Evolutionary conservation across 2,329 filamentous ascomycete genomes (phyloP), one percentile per base, ranked within the genome.

Genomic region (Colletotrichum sp.): DNA sequence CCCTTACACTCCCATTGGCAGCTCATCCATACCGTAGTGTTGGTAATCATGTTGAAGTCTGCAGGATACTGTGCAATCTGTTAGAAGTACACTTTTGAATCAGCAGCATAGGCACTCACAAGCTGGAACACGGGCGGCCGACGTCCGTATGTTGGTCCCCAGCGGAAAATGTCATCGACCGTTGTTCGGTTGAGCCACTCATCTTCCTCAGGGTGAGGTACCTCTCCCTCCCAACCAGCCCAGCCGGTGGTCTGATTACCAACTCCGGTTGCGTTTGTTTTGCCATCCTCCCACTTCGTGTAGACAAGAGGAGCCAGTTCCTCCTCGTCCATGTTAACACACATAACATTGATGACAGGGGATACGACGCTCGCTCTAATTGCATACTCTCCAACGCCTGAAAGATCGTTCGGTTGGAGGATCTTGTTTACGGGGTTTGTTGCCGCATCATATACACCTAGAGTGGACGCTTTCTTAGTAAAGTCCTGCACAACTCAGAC

Each of bases 281-380:
- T 70, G 33, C 64, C 57, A 11, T 64, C 15, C 0, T 90, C 88
- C 92, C 92, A 95, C 3, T 82, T 76, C 0, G 86, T 86, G 74
- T 93, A 95, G 0, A 96, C 84, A 3, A 96, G 82, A 0, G 93
- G 93, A 0, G 79, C 81, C 3, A 96, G 81, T 68, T 95, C 93
- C 0, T 85, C 78, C 24, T 80, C 71, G 1, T 87, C 86, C 85
- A 95, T 86, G 55, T 93, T 93, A 2, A 89, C 92, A 77, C 94
- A 97, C 36, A 95, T 82, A 1, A 94, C 92, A 75, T 96, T 95
- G 58, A 96, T 82, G 0, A 89, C 87, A 0, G 94, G 94, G 1
- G 92, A 93, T 0, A 93, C 90, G 0, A 95, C 92, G 0, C 93
- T 91, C 0, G 94, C 94, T 16, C 86, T 84, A 5, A 96, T 84